Conservation (phyloP, 805 yeast genomes). For the Candida montana region DNA sequence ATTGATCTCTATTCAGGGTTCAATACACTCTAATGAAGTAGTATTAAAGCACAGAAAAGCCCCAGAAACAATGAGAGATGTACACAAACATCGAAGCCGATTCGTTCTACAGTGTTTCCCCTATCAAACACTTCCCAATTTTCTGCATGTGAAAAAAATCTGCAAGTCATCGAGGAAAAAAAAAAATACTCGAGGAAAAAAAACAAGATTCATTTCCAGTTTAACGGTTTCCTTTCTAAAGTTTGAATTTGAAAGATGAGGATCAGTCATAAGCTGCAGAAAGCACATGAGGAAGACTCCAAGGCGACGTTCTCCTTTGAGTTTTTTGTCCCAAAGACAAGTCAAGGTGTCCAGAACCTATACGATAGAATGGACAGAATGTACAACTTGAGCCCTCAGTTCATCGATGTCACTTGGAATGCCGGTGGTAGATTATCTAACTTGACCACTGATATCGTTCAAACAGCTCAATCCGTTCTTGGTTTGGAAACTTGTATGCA, state of each 20-base stretch:
- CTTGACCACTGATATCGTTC: slow-evolving; percentile 85
- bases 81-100: too few relatives aligned
- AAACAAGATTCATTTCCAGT: not conserved
- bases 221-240: not conserved
- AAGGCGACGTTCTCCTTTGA: slow-evolving; percentile 87
- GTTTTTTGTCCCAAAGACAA: slow-evolving; percentile 94
- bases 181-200: slow-evolving; percentile 1
- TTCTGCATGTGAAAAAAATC: slow-evolving; percentile 11
- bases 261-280: slow-evolving; percentile 34
- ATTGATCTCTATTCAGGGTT: too few relatives aligned
- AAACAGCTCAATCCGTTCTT: slow-evolving; percentile 81
- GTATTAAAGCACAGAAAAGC: too few relatives aligned
- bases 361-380: slow-evolving; percentile 97
- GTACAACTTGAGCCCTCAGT: slow-evolving; percentile 87
- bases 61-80: too few relatives aligned
- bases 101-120: too few relatives aligned
- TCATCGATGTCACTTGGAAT: slow-evolving; percentile 96
- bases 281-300: slow-evolving; percentile 25
- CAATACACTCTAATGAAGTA: too few relatives aligned
- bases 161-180: slow-evolving; percentile 6
- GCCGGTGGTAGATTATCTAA: slow-evolving; percentile 90
- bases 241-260: slow-evolving; percentile 28
- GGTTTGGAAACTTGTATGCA: slow-evolving; percentile 98
- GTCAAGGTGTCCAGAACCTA: slow-evolving; percentile 93
- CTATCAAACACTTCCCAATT: slow-evolving; percentile 2